Evolutionary conservation across 768 basidiomycete genomes (phyloP), one percentile per base, ranked within the genome.

Genomic region (Calocybe gangraenosa): DNA sequence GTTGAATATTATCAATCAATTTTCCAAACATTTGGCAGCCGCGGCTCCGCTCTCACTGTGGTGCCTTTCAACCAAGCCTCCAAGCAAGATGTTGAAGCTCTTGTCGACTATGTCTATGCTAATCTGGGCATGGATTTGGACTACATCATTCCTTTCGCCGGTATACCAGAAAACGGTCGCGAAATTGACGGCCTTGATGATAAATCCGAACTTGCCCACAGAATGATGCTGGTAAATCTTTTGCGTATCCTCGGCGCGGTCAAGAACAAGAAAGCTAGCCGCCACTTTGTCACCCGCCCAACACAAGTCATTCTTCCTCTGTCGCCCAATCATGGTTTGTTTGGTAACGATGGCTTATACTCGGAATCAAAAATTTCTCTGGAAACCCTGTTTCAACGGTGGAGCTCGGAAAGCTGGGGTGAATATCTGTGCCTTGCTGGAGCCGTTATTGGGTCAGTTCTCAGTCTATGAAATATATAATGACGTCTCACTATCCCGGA

Each of bases 1-100:
- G 95, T 99, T 49, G 94, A 97, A 65, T 99, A 94, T 66, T 99
- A 99, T 67, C 96, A 99, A 63, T 85, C 86, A 36, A 94, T 98
- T 65, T 99, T 87, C 81, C 96, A 98, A 65, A 84, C 87, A 48
- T 85, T 84, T 57, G 96, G 96, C 15, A 92, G 91, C 55, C 86
- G 91, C 52, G 95, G 94, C 7, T 94, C 95, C n/a, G 89, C 92
- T 15, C 76, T 99, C 36, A 93, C 93, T 10, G 95, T 99, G 40
- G 95, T 99, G 25, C 96, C 96, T 11, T 99, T 98, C 81, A 99
- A 99, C 60, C 95, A 98, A 64, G 96, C 89, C 21, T 98, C 96
- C 3, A 96, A 92, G 67, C 96, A 98, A 64, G 96, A 99, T 54
- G 92, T 97, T 31, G 96, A 99, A 59, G 92, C 94, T 3, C 82